These are phyloP conservation scores for Oenanthe javanica DNA, from an alignment of 140 eudicot species.

Conservation along the genomic window DNA sequence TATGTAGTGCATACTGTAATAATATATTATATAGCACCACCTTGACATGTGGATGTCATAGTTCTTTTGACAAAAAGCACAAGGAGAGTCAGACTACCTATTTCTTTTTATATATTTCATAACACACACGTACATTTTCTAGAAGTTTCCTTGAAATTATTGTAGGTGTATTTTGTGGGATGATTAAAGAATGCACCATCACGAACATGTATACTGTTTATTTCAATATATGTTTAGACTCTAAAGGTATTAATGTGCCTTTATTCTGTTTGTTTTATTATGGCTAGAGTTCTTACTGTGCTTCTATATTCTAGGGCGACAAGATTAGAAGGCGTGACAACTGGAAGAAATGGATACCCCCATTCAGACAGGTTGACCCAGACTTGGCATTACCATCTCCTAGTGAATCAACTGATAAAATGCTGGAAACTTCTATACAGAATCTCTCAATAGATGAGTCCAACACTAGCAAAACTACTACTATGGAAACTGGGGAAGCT, in stretches of 20 bases:
- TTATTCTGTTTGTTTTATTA: too few relatives aligned
- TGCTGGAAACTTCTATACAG: constrained; percentile 30
- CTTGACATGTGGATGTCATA: background rate
- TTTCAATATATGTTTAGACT: background rate
- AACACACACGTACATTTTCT: background rate
- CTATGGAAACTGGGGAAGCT: constrained; percentile 7
- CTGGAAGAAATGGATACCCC: constrained; percentile 53
- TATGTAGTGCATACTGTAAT: background rate
- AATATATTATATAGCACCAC: background rate
- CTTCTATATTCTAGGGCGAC: constrained; percentile 36
- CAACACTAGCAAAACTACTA: constrained; percentile 9
- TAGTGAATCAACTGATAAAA: constrained; percentile 16
- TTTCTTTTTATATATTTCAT: background rate
- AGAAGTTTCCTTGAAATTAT: background rate
- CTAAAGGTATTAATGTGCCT: background rate
- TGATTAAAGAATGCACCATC: background rate
- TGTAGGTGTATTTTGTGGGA: background rate
- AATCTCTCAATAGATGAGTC: constrained; percentile 31
- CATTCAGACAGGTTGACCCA: constrained; percentile 13
- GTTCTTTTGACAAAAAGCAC: background rate
- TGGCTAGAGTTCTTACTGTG: background rate
- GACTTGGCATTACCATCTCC: constrained; percentile 23
- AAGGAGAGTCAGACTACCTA: background rate
- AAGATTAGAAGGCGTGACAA: constrained; percentile 54
- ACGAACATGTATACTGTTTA: background rate